A percentile compares a stretch with the other conserved stretches of the same genome.
Evolutionary conservation across 2,329 filamentous ascomycete species (phyloP).

Genomic region (Cladosporium sp.): DNA sequence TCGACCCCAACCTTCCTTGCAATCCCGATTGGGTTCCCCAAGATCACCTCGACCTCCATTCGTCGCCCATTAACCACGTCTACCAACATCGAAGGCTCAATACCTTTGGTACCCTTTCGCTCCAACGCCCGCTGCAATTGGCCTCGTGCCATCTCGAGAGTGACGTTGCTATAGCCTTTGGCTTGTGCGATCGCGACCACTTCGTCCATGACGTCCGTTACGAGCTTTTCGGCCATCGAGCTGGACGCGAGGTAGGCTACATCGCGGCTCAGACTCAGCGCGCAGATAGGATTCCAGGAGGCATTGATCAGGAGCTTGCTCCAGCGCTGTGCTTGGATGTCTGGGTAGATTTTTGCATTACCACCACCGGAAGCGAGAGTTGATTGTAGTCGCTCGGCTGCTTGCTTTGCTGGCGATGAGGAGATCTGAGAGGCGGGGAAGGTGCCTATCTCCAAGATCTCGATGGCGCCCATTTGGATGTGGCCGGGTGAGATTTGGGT

Average conservation of each 20-base stretch:
- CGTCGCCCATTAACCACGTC: constrained; percentile 40
- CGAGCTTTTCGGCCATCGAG: constrained; percentile 32
- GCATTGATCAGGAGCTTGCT: constrained; percentile 59
- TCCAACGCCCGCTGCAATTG: constrained; percentile 17
- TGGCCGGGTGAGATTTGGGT: constrained; percentile 48
- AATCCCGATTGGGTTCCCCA: constrained; percentile 44
- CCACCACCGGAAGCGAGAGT: constrained; percentile 39
- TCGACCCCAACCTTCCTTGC: constrained; percentile 37
- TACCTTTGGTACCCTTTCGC: constrained; percentile 35
- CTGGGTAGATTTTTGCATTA: constrained; percentile 46
- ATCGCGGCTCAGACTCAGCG: constrained; percentile 49
- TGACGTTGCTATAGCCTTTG: constrained; percentile 33
- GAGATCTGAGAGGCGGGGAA: constrained; percentile 35
- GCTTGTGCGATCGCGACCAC: constrained; percentile 40
- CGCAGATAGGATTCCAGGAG: constrained; percentile 58
- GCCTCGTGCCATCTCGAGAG: constrained; percentile 33
- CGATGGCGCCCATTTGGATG: constrained; percentile 44
- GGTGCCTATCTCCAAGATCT: constrained; percentile 48
- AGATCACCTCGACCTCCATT: constrained; percentile 50
- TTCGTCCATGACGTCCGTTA: constrained; percentile 44
- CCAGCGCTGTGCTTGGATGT: constrained; percentile 58
- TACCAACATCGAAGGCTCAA: constrained; percentile 49
- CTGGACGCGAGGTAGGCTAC: constrained; percentile 46
- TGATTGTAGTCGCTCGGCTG: constrained; percentile 27
- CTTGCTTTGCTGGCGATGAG: neutral